A percentile compares a stretch with the other conserved stretches of the same genome.
phyloP scores from a whole-genome alignment of 441 rosid species.

The Theobroma grandiflorum region DNA sequence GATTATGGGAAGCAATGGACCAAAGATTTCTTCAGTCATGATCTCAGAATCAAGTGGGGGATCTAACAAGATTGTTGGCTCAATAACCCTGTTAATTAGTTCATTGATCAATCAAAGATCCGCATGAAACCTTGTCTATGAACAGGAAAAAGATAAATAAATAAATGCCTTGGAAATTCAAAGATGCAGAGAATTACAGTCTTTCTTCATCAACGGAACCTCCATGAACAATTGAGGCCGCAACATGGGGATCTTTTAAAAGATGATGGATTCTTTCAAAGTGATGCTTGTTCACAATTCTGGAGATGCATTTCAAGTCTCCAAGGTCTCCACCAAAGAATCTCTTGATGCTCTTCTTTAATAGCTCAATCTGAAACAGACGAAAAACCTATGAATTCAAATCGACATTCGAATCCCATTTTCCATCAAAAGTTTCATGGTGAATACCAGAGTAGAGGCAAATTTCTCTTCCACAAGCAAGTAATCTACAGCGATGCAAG shows the following conservation, averaged over 20 bases:
- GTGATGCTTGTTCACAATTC: slow-evolving; percentile 57
- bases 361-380: slow-evolving; percentile 63
- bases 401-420: not conserved
- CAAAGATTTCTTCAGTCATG: slow-evolving; percentile 88
- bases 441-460: slow-evolving; percentile 58
- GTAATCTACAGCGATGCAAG: slow-evolving; percentile 77
- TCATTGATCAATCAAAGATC: no score
- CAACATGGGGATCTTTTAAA: slow-evolving; percentile 64
- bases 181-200: slow-evolving; percentile 44
- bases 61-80: slow-evolving; percentile 86
- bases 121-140: no score
- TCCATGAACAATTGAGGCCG: slow-evolving; percentile 65
- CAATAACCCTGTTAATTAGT: slow-evolving; percentile 59
- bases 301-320: slow-evolving; percentile 57
- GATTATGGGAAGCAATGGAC: slow-evolving; percentile 90
- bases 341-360: slow-evolving; percentile 50
- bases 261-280: slow-evolving; percentile 62
- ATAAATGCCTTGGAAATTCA: not conserved
- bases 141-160: no score
- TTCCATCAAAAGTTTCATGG: not conserved
- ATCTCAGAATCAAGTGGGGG: slow-evolving; percentile 89
- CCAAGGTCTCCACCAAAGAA: slow-evolving; percentile 69
- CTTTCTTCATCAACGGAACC: slow-evolving; percentile 70
- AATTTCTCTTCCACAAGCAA: slow-evolving; percentile 64
- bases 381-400: not conserved